These are phyloP conservation scores for Mycena galericulata DNA, from an alignment of 768 basidiomycete species.

Conservation along the genomic window DNA sequence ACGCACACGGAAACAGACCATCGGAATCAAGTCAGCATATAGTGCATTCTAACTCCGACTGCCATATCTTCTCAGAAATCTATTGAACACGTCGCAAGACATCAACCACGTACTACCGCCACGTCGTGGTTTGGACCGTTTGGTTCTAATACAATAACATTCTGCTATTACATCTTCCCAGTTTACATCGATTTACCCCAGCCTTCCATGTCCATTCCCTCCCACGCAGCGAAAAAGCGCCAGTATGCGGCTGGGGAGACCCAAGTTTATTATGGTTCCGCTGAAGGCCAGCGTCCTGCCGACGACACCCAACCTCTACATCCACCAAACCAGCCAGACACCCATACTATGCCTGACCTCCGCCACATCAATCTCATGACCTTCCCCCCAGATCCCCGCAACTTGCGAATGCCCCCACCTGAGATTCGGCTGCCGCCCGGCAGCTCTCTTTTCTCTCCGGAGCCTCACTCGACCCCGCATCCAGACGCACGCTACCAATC, in stretches of 20 bases:
- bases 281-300: conserved; percentile 28
- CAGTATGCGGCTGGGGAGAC: conserved; percentile 72
- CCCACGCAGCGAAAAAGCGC: conserved; percentile 52
- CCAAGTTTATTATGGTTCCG: conserved; percentile 58
- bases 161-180: too few relatives aligned
- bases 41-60: too few relatives aligned
- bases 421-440: conserved; percentile 66
- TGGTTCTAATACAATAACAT: too few relatives aligned
- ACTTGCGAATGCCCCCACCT: conserved; percentile 64
- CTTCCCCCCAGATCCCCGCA: conserved; percentile 67
- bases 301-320: neutral
- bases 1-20: too few relatives aligned
- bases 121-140: too few relatives aligned
- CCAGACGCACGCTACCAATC: conserved; percentile 69
- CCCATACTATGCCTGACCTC: conserved; percentile 49
- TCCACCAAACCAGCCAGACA: conserved; percentile 45
- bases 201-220: neutral
- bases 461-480: conserved; percentile 46
- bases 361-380: conserved; percentile 70
- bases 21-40: too few relatives aligned
- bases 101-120: too few relatives aligned
- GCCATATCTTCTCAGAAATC: too few relatives aligned
- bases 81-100: too few relatives aligned
- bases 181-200: too few relatives aligned
- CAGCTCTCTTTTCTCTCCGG: conserved; percentile 38